Base-by-base conservation (phyloP, 192 early-diverging fungal genomes). In the Gryganskiella cystojenkinii region DNA sequence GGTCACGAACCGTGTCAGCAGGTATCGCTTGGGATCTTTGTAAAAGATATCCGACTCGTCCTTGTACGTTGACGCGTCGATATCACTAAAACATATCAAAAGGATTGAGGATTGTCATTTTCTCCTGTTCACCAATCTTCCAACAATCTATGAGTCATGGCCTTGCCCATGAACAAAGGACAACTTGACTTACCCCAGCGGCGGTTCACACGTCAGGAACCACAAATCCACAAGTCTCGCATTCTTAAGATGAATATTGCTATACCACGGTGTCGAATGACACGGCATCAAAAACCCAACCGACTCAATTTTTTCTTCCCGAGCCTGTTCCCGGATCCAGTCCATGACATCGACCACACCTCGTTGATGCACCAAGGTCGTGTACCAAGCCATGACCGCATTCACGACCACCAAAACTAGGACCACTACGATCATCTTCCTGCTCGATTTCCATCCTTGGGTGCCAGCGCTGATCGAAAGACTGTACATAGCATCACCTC, bases 241-340 rank as follows among this genome's bases (percentile, higher is more conserved):
- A 24, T 72, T 13, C 15, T 88, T 81, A 14, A 90, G 62, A 64
- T 98, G 96, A 7, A 98, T 22, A 76, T 92, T 86, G 46, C 92
- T 92, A 58, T 96, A 90, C 78, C 87, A 96, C n/a, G 96, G 98
- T 3, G 98, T 97, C 5, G 96, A 99, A 71, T 99, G 96, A 61
- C 98, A 99, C 8, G 98, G 98, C 95, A 96, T 98, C 37, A 98
- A 70, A 62, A 97, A 92, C 2, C 91, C 84, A 13, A 96, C 81
- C 20, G 83, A 80, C 27, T 67, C 24, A 20, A 74, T 56, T 25
- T 61, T 45, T 28, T 44, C 51, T 44, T 54, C 64, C 42, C 55
- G 27, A 13, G 70, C 70, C 35, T 90, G 79, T 2, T 75, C 54
- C 53, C 93, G 83, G 43, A 99, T 59, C 80, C 90, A 95, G 3